Evolutionary conservation across 2,329 filamentous ascomycete species (phyloP).

Genomic region (Thyridium curvatum): DNA sequence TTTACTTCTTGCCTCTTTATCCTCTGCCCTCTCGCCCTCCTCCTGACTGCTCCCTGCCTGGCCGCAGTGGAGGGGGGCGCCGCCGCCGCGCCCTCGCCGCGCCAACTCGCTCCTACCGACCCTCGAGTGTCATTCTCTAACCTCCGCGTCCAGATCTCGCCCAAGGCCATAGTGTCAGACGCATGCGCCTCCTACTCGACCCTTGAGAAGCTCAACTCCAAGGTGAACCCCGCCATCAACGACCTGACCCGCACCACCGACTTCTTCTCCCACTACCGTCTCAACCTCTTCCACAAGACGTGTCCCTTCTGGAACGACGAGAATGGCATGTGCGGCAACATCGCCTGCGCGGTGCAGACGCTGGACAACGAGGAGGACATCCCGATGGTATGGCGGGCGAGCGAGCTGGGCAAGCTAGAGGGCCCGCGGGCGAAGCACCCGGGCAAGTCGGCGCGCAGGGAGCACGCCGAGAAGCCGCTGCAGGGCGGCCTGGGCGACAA

Average conservation of each 20-base stretch:
- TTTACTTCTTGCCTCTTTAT: conserved; percentile 10
- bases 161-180: conserved; percentile 83
- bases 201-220: conserved; percentile 76
- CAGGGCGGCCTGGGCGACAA: conserved; percentile 77
- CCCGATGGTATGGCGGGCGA: conserved; percentile 82
- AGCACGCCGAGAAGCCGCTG: conserved; percentile 66
- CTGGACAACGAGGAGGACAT: conserved; percentile 94
- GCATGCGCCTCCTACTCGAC: conserved; percentile 91
- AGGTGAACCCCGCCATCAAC: conserved; percentile 69
- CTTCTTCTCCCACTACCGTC: conserved; percentile 95
- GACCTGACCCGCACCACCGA: conserved; percentile 83
- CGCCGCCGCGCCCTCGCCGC: conserved; percentile 7
- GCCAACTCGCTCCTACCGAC: conserved; percentile 2
- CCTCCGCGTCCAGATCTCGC: conserved; percentile 63
- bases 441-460: conserved; percentile 63
- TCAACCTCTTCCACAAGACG: conserved; percentile 89
- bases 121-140: conserved; percentile 27
- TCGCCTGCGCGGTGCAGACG: conserved; percentile 91
- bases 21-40: conserved; percentile 3
- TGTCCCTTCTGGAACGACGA: conserved; percentile 97
- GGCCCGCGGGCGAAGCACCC: conserved; percentile 90
- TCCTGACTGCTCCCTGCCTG: conserved; percentile 6
- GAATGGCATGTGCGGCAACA: conserved; percentile 91
- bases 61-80: conserved; percentile 1
- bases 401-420: conserved; percentile 86